Evolutionary conservation across 768 basidiomycete species (phyloP).

Genomic region (Mycena belliarum): DNA sequence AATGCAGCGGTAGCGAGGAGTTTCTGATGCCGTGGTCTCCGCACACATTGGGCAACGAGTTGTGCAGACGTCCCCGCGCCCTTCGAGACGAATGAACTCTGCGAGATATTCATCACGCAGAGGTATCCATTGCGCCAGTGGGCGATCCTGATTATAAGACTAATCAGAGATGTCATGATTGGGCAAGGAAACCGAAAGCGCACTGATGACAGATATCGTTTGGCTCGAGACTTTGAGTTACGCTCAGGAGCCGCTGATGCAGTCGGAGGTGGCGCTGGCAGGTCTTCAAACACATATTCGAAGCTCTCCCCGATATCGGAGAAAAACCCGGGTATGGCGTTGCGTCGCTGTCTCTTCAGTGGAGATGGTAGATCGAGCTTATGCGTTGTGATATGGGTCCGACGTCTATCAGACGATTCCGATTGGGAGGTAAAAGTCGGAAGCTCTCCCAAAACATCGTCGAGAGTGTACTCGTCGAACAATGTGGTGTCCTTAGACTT

Average conservation of each 20-base stretch:
- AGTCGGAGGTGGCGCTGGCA: background rate
- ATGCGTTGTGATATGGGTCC: too few species aligned
- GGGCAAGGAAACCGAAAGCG: background rate
- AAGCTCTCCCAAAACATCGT: too few species aligned
- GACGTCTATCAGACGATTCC: too few species aligned
- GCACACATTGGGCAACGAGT: background rate
- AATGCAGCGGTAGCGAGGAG: background rate
- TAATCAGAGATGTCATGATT: too few species aligned
- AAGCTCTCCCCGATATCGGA: background rate
- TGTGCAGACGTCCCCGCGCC: background rate
- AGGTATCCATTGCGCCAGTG: background rate
- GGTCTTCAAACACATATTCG: background rate
- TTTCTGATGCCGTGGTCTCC: background rate
- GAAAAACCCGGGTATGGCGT: background rate
- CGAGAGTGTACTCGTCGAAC: too few species aligned
- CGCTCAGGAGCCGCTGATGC: background rate
- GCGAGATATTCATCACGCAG: slow-evolving; percentile 4
- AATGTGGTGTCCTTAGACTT: too few species aligned
- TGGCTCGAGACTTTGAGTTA: background rate
- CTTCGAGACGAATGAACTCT: slow-evolving; percentile 1
- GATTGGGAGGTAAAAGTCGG: too few species aligned
- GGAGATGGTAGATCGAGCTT: too few species aligned
- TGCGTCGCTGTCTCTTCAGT: too few species aligned
- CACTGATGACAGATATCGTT: background rate
- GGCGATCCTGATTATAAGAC: background rate